Base-by-base conservation (phyloP, 352 stramenopile species). In the Pythium phragmitis region DNA sequence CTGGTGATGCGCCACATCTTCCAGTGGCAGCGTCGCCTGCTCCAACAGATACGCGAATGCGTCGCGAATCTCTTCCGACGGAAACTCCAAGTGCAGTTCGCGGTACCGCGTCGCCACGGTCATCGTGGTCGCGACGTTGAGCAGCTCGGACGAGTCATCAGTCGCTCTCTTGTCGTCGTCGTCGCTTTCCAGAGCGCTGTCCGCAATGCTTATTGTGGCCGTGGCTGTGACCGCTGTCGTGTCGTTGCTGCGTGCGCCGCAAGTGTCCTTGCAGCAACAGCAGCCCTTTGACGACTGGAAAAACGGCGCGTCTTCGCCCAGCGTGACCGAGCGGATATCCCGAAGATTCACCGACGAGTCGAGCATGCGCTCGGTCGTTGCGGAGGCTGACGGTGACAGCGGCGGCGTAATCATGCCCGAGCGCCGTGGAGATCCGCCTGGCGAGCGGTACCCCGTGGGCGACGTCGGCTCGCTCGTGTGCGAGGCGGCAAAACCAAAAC, bases 1-100 rank as follows among this genome's bases (percentile, higher is more conserved):
- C 30, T 63, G 65, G 12, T 39, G 33, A 23, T 37, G 33, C 9
- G 45, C 26, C 23, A 60, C 57, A 9, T 58, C 51, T 36, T 77
- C 66, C 8, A 90, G 68, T 37, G 80, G 82, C 28, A 90, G 57
- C 1, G 79, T 85, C 17, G 77, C 69, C 72, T 92, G 82, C 49
- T 91, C 70, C 1, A 92, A 68, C 67, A 91, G 65, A 64, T 77
- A 91, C 49, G 75, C 69, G 34, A 92, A 91, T 42, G 79, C 81
- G 71, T 92, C 74, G 34, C 84, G 81, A 11, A 75, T 61, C 13
- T 88, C 80, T 69, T 87, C 69, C 56, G 85, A 84, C 5, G 80
- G 50, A 47, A 92, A 88, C 62, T 89, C 82, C 11, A 92, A 61
- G 45, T 92, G 84, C 19, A 92, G 72, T 21, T 90, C 77, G 23